Conservation (phyloP, 352 stramenopile species). For the Proteromonas lacertae region DNA sequence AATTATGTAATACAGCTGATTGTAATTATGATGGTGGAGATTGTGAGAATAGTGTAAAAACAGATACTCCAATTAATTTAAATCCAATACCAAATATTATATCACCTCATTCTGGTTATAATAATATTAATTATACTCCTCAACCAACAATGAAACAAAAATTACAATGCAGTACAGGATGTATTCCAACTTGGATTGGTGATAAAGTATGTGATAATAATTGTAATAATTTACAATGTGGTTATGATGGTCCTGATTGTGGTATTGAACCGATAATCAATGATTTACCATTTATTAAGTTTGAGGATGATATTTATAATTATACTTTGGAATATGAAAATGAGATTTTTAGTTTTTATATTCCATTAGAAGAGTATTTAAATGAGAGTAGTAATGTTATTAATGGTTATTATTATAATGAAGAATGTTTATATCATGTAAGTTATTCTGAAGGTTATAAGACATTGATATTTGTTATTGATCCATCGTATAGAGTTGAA, state of each 20-base stretch:
- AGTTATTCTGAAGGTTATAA: background rate
- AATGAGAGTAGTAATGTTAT: background rate
- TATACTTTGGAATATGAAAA: too few relatives aligned
- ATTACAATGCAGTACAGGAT: conserved; percentile 5
- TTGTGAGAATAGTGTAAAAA: conserved; percentile 7
- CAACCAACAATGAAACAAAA: too few relatives aligned
- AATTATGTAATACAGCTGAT: conserved; percentile 7
- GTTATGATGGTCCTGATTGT: conserved; percentile 66
- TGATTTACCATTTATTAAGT: background rate
- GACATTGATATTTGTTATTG: too few relatives aligned
- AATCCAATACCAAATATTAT: background rate
- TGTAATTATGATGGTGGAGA: conserved; percentile 12
- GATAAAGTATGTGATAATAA: conserved; percentile 43
- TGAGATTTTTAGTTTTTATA: too few relatives aligned
- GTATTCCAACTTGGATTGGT: conserved; percentile 13
- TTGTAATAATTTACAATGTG: conserved; percentile 45
- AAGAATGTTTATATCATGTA: background rate
- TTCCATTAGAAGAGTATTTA: background rate
- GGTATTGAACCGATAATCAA: conserved; percentile 20
- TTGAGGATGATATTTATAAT: background rate
- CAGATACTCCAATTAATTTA: background rate
- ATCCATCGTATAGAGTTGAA: too few relatives aligned
- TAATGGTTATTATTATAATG: background rate
- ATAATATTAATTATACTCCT: conserved; percentile 1
- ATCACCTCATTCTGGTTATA: background rate